Percentiles rank a stretch among this genome's conserved stretches.
Conservation (phyloP, 768 basidiomycete genomes). For the Mycena crocata region DNA sequence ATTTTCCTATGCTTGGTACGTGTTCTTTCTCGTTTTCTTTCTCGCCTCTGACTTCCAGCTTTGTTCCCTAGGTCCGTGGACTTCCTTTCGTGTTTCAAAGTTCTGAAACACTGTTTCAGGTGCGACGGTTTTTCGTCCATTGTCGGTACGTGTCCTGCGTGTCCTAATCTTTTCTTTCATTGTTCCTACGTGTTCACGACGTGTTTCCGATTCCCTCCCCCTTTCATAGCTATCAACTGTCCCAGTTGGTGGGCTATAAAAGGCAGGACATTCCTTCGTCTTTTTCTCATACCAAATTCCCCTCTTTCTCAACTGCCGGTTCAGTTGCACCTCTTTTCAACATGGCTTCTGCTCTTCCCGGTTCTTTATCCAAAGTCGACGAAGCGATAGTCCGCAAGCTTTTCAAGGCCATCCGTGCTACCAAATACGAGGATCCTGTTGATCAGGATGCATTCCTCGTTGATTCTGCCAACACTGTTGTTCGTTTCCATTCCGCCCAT, state of each 20-base stretch:
- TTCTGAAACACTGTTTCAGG: background rate
- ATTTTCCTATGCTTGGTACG: too few species aligned
- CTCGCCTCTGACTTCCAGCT: too few species aligned
- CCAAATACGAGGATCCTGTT: constrained; percentile 10
- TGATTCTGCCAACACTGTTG: background rate
- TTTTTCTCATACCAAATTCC: too few species aligned
- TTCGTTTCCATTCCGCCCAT: background rate
- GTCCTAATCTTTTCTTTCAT: too few species aligned
- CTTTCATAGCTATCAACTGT: background rate
- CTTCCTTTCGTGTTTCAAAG: too few species aligned
- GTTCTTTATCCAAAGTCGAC: background rate
- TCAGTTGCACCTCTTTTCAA: background rate
- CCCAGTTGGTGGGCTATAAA: constrained; percentile 3
- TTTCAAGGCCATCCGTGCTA: constrained; percentile 7
- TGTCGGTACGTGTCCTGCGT: too few species aligned
- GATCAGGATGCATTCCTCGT: constrained; percentile 20
- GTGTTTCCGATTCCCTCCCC: background rate
- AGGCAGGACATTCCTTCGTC: background rate
- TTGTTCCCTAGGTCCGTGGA: too few species aligned
- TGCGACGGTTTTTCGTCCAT: too few species aligned
- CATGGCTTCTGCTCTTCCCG: background rate
- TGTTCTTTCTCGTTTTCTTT: too few species aligned
- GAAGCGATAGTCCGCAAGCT: background rate
- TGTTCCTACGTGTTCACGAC: background rate
- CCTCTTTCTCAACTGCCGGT: background rate